Percentiles rank a stretch among this genome's conserved stretches.
phyloP scores from a whole-genome alignment of 331 rosid genomes.

The Acacia pycnantha region DNA sequence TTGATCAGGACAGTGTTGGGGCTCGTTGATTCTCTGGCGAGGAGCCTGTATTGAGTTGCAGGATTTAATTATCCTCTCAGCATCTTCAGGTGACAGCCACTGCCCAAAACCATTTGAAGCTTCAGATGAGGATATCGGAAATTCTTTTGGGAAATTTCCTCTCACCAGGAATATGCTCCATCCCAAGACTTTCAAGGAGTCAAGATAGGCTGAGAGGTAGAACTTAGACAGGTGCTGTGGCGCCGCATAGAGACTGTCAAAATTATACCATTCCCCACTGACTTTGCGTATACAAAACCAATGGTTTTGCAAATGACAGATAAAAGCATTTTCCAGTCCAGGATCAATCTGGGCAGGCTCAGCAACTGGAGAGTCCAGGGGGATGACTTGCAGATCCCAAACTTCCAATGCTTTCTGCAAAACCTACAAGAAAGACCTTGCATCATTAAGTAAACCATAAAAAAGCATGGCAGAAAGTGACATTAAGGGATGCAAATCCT shows the following conservation, averaged over 20 bases:
- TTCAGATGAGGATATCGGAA: conserved; percentile 81
- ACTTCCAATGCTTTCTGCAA: conserved; percentile 95
- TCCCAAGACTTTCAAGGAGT: conserved; percentile 84
- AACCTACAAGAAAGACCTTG: conserved; percentile 58
- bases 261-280: conserved; percentile 93
- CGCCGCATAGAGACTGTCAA: conserved; percentile 96
- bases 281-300: conserved; percentile 98
- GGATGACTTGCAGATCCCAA: conserved; percentile 98
- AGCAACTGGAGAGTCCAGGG: conserved; percentile 94
- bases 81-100: conserved; percentile 96
- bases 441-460: conserved; percentile 19
- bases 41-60: conserved; percentile 72
- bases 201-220: conserved; percentile 93
- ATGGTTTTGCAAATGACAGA: conserved; percentile 92
- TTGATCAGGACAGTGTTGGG: conserved; percentile 39
- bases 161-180: conserved; percentile 98
- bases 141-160: conserved; percentile 92
- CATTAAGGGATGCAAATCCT: conserved; percentile 2
- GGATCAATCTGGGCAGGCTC: conserved; percentile 98
- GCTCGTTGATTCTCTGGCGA: conserved; percentile 36
- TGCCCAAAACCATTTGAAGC: conserved; percentile 92
- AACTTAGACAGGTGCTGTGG: conserved; percentile 93
- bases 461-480: background rate
- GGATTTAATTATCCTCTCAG: conserved; percentile 89
- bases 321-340: conserved; percentile 84